Conservation (phyloP, 2,329 filamentous ascomycete genomes). For the Calonectria pseudoturangicola region DNA sequence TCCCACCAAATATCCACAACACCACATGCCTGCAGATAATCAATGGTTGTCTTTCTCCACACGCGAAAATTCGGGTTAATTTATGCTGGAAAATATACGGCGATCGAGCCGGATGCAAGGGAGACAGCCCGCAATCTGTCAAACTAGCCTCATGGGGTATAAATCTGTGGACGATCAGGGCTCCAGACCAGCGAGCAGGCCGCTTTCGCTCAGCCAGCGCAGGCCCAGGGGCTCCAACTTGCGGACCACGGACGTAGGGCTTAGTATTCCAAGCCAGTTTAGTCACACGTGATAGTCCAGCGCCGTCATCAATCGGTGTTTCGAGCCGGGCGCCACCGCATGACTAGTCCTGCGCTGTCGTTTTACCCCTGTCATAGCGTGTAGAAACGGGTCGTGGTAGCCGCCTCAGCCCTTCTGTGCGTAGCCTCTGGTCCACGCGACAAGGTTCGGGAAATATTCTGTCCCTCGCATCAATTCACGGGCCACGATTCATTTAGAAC, state of each 20-base stretch:
- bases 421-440: not conserved
- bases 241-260: not conserved
- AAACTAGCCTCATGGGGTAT: no score
- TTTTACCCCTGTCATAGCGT: not conserved
- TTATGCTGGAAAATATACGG: no score
- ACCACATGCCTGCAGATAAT: no score
- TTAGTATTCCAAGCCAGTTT: not conserved
- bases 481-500: not conserved
- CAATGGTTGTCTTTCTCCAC: no score
- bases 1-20: no score
- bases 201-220: no score
- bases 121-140: no score
- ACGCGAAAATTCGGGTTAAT: no score
- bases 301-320: not conserved
- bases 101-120: no score
- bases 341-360: not conserved
- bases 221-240: not conserved
- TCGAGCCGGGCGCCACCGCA: not conserved
- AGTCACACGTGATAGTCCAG: not conserved
- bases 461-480: not conserved
- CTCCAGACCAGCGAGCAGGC: no score
- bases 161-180: no score
- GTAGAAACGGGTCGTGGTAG: not conserved
- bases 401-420: not conserved
- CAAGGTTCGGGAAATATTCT: not conserved